phyloP scores from a whole-genome alignment of 345 rosid species.

The Hirschfeldia incana region DNA sequence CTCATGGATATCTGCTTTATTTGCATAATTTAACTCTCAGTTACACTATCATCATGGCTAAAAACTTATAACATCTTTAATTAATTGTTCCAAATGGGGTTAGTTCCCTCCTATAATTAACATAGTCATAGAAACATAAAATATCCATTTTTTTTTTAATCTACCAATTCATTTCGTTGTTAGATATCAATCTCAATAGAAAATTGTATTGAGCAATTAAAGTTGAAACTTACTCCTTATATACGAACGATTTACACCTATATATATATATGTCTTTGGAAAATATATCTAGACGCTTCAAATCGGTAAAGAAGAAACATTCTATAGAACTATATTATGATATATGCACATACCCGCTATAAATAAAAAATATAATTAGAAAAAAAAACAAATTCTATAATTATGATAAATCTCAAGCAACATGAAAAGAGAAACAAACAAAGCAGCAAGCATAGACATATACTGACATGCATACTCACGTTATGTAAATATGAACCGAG shows the following conservation, averaged over 20 bases:
- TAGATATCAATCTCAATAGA: background rate
- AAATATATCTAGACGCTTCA: background rate
- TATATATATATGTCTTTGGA: no score
- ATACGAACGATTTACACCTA: background rate
- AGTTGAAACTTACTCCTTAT: background rate
- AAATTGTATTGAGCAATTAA: background rate
- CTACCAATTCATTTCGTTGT: background rate
- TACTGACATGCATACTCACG: slow-evolving; percentile 1
- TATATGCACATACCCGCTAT: background rate
- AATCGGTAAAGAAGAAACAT: background rate
- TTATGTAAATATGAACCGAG: background rate
- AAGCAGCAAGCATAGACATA: background rate
- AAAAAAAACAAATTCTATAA: background rate
- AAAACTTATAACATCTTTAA: background rate
- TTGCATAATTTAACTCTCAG: slow-evolving; percentile 6
- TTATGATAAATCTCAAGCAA: background rate
- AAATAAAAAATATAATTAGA: background rate
- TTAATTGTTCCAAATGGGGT: background rate
- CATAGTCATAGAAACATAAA: background rate
- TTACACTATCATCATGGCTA: background rate
- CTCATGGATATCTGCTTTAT: background rate
- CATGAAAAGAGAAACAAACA: background rate
- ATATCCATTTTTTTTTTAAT: background rate
- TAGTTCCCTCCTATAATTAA: background rate
- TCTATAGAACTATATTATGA: background rate